Percentiles rank a stretch among this genome's conserved stretches.
These are phyloP conservation scores for Solanum infundibuliforme DNA, from an alignment of 257 asterid species.

Conservation along the genomic window DNA sequence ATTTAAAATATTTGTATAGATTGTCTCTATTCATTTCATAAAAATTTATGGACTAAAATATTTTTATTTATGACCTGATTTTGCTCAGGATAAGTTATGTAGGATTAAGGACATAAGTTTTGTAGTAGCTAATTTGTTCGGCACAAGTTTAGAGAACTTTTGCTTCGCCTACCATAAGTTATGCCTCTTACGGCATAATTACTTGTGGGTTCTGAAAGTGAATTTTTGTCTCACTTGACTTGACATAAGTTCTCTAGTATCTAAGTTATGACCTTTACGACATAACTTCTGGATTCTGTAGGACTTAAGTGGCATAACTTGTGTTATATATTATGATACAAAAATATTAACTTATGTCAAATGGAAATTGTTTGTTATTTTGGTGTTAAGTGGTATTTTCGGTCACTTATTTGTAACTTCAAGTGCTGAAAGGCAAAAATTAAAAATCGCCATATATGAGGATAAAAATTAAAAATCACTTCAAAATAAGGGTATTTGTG, in stretches of 20 bases:
- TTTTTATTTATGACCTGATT: neutral
- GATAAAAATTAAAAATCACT: neutral
- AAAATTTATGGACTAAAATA: too few species aligned
- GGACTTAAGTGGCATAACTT: neutral
- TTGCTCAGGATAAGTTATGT: neutral
- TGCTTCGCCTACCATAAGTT: neutral
- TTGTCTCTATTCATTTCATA: neutral
- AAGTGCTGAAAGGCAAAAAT: neutral
- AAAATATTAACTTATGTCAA: neutral
- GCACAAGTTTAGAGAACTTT: neutral
- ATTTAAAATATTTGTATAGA: neutral
- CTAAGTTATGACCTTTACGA: neutral
- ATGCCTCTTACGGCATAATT: neutral
- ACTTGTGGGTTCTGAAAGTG: neutral
- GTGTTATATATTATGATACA: neutral
- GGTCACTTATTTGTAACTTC: neutral
- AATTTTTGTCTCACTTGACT: neutral
- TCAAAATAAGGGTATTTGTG: neutral
- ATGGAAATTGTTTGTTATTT: neutral
- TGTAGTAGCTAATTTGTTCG: neutral
- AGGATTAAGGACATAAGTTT: neutral
- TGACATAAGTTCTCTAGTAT: neutral
- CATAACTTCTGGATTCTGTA: neutral
- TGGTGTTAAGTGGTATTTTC: neutral
- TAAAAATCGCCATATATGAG: neutral